Base-by-base conservation (phyloP, 1,284 basidiomycete species). In the Rhodotorula sp. region DNA sequence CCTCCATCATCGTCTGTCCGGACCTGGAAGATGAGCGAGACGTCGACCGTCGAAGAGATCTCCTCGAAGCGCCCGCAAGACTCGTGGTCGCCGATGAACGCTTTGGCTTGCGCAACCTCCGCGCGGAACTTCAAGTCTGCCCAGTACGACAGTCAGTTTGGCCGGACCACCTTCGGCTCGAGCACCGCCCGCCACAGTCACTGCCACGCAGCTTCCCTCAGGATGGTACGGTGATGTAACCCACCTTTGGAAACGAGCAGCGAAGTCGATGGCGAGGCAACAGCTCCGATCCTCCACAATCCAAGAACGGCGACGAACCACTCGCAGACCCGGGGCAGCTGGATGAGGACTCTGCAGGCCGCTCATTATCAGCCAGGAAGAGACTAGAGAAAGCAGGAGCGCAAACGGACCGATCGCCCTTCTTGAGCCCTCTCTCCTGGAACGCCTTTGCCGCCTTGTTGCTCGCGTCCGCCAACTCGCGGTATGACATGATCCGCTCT, bases 211-310 rank as follows among this genome's bases (percentile, higher is more conserved):
- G n/a, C n/a, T n/a, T n/a, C n/a, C n/a, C n/a, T n/a, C n/a, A n/a
- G n/a, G n/a, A n/a, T n/a, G n/a, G n/a, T n/a, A n/a, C n/a, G n/a
- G n/a, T n/a, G n/a, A n/a, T n/a, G n/a, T 9, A 22, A 5, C 59
- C 54, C 20, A 70, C 73, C 73, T 56, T 75, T 75, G n/a, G 61
- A 52, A 29, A 75, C 70, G 55, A 75, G 70, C 10, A 75, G 53
- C 2, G 66, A 66, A 4, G 74, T 75, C 6, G 72, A 72, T 2
- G 74, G 74, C 7, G 66, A 59, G 2, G 72, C 56, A 0, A 75
- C 64, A 1, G 70, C 72, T 9, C 74, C 74, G 34, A 74, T 57
- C 11, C 74, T 59, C 59, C 62, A 56, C 17, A 75, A 39, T 0
- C 69, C 74, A n/a, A 70, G 68, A 5, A 72, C 32, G 20, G 61